Evolutionary conservation across 495 filamentous ascomycete species (phyloP).

Genomic region (Paragyromitra xinjiangensis): DNA sequence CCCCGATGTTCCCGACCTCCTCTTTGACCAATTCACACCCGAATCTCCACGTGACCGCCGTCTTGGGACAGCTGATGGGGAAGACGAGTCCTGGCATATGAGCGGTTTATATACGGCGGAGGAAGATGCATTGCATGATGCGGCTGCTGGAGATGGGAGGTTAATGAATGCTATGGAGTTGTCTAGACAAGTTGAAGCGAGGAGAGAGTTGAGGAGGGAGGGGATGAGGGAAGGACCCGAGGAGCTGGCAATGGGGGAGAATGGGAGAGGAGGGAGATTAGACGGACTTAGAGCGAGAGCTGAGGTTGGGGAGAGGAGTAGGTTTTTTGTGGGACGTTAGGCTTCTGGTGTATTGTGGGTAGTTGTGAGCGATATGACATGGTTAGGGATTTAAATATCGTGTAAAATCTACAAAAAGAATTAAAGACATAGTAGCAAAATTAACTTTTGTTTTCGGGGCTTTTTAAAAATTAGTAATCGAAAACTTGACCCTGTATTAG

Average conservation of each 20-base stretch:
- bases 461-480: too few relatives aligned
- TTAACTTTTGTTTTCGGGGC: too few relatives aligned
- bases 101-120: slow-evolving; percentile 38
- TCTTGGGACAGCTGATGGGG: background rate
- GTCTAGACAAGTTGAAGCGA: slow-evolving; percentile 71
- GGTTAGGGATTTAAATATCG: background rate
- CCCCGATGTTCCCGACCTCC: slow-evolving; percentile 72
- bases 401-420: background rate
- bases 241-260: background rate
- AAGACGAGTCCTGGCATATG: background rate
- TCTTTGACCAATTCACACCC: slow-evolving; percentile 19
- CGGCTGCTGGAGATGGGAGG: slow-evolving; percentile 65
- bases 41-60: background rate
- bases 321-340: slow-evolving; percentile 19
- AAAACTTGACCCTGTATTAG: too few relatives aligned
- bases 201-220: slow-evolving; percentile 69
- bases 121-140: slow-evolving; percentile 38
- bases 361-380: background rate
- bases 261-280: background rate
- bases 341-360: background rate
- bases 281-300: background rate
- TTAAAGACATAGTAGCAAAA: too few relatives aligned
- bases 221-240: slow-evolving; percentile 49
- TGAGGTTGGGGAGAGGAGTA: slow-evolving; percentile 3
- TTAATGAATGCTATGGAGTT: slow-evolving; percentile 64